Evolutionary conservation across 139 green algal species (phyloP).

Genomic region (Chlorella sp.): DNA sequence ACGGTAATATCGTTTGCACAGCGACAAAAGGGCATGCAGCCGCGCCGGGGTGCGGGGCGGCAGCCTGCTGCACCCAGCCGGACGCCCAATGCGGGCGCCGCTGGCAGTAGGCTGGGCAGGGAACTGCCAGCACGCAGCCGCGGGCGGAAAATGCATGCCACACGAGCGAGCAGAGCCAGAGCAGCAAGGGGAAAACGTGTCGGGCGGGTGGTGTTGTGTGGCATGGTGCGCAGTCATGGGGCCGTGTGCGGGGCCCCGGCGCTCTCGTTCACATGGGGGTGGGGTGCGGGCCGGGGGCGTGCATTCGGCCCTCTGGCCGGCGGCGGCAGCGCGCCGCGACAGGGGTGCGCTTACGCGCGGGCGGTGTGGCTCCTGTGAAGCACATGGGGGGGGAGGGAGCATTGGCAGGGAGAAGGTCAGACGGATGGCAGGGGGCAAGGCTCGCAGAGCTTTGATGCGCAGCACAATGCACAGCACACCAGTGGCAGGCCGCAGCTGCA

Average conservation of each 20-base stretch:
- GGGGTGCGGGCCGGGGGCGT: neutral
- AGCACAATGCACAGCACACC: too few relatives aligned
- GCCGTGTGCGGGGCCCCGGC: neutral
- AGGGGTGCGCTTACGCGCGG: neutral
- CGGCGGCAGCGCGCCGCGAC: neutral
- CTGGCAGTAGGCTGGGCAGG: too few relatives aligned
- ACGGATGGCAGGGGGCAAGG: too few relatives aligned
- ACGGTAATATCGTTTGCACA: neutral
- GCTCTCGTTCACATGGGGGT: neutral
- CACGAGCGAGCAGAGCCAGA: neutral
- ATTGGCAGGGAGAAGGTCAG: too few relatives aligned
- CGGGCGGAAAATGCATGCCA: neutral
- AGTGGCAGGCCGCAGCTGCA: too few relatives aligned
- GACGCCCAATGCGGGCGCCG: too few relatives aligned
- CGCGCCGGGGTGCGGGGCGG: too few relatives aligned
- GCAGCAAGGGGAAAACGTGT: neutral
- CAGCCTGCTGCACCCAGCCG: too few relatives aligned
- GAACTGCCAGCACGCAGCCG: neutral
- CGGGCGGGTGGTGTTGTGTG: neutral
- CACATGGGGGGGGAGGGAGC: too few relatives aligned
- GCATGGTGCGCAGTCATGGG: neutral
- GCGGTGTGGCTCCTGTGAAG: constrained; percentile 2
- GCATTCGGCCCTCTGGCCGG: neutral
- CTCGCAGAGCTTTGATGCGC: too few relatives aligned
- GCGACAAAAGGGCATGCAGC: neutral